Percentiles rank a stretch among this genome's conserved stretches.
Conservation (phyloP, 2,329 filamentous ascomycete genomes). For the Epicoccum nigrum region DNA sequence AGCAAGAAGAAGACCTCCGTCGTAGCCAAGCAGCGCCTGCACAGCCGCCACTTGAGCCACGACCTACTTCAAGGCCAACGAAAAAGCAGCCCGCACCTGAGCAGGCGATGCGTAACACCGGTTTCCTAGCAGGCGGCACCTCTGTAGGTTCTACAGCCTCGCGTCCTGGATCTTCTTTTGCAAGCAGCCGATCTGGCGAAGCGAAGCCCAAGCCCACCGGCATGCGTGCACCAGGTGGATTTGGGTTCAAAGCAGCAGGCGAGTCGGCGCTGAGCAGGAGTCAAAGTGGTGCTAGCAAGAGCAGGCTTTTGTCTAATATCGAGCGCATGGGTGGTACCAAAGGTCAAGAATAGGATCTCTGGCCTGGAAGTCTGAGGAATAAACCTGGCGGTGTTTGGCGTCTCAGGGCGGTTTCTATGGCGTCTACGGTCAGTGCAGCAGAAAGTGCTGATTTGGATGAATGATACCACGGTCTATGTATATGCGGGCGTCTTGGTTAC, state of each 20-base stretch:
- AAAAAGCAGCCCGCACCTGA: constrained; percentile 23
- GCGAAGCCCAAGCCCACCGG: constrained; percentile 56
- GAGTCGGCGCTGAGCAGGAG: constrained; percentile 39
- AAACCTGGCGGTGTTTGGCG: constrained; percentile 6
- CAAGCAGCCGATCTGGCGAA: constrained; percentile 33
- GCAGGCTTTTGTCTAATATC: constrained; percentile 82
- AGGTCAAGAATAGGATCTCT: constrained; percentile 28
- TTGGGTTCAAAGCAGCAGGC: constrained; percentile 39
- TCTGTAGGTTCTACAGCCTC: constrained; percentile 18
- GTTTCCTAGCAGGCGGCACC: constrained; percentile 37
- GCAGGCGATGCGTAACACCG: constrained; percentile 39
- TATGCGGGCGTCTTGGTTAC: constrained; percentile 6
- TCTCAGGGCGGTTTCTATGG: constrained; percentile 6
- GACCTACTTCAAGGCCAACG: constrained; percentile 20
- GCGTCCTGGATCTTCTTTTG: constrained; percentile 37
- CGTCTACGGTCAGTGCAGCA: constrained; percentile 3
- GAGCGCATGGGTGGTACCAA: constrained; percentile 76
- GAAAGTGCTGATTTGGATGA: constrained; percentile 4
- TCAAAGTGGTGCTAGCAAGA: constrained; percentile 55
- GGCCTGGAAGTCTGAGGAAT: constrained; percentile 10
- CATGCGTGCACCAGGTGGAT: constrained; percentile 64
- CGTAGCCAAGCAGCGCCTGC: constrained; percentile 55
- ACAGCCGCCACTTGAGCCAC: constrained; percentile 8
- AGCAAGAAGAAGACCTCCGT: constrained; percentile 54
- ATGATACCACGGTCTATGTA: constrained; percentile 1